Evolutionary conservation across 768 basidiomycete genomes (phyloP).

Genomic region (Rhizopogon vesiculosus): DNA sequence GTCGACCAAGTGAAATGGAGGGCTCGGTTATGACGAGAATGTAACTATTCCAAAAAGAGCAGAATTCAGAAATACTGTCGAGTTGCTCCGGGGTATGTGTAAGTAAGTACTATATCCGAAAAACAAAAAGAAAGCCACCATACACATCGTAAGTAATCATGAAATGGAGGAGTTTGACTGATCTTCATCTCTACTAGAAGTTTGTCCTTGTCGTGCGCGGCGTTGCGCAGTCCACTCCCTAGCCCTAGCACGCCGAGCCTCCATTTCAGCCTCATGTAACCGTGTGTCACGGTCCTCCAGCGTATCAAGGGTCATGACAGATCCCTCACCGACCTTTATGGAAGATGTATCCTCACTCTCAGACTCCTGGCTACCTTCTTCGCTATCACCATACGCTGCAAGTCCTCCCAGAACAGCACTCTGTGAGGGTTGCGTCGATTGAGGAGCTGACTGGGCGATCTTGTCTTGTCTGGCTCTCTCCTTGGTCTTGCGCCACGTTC

Average conservation of each 20-base stretch:
- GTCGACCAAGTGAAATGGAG: no score
- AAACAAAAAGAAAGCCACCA: not conserved
- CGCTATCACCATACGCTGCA: conserved; percentile 56
- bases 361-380: conserved; percentile 30
- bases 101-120: not conserved
- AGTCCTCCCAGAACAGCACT: conserved; percentile 43
- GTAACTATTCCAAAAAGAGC: not conserved
- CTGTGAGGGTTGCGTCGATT: conserved; percentile 6
- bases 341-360: not conserved
- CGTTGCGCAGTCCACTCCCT: conserved; percentile 56
- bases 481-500: conserved; percentile 57
- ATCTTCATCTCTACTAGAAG: not conserved
- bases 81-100: no score
- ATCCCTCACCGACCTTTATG: not conserved
- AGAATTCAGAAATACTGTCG: not conserved
- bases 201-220: conserved; percentile 19
- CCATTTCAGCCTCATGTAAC: conserved; percentile 30
- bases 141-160: not conserved
- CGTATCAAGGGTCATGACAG: not conserved
- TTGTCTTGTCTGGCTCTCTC: conserved; percentile 33
- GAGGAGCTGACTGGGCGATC: conserved; percentile 19
- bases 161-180: not conserved
- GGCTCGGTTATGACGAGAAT: no score
- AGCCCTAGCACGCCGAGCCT: conserved; percentile 50
- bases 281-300: not conserved